Evolutionary conservation across 2,329 filamentous ascomycete genomes (phyloP).

Genomic region (Trichophyton schoenleinii): DNA sequence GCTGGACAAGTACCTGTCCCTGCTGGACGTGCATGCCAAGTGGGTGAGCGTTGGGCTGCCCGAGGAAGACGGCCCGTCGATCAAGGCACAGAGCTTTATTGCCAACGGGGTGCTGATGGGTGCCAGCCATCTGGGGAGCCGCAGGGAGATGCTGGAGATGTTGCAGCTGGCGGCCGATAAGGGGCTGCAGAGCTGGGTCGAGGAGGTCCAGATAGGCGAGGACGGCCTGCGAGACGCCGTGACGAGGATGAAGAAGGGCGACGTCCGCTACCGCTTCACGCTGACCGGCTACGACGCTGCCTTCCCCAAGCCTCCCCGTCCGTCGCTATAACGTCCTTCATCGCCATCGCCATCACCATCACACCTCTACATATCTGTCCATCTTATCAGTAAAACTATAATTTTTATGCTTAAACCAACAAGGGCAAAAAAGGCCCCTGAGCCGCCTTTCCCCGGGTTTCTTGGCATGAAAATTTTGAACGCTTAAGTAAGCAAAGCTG

Average conservation of each 20-base stretch:
- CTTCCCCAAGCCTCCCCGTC: constrained; percentile 13
- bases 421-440: no score
- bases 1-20: constrained; percentile 52
- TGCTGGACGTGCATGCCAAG: constrained; percentile 68
- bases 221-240: constrained; percentile 58
- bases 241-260: constrained; percentile 55
- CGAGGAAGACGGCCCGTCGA: constrained; percentile 57
- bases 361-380: no score
- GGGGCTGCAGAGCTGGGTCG: constrained; percentile 55
- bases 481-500: no score
- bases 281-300: constrained; percentile 39
- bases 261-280: constrained; percentile 61
- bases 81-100: constrained; percentile 64
- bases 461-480: no score
- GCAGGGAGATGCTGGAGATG: constrained; percentile 60
- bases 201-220: constrained; percentile 59
- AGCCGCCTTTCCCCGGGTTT: no score
- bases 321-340: no score
- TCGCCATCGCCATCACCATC: no score
- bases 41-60: constrained; percentile 73
- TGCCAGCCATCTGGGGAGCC: constrained; percentile 56
- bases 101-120: constrained; percentile 61
- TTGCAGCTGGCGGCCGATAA: constrained; percentile 57
- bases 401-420: no score
- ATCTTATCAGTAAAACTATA: no score